A percentile compares a stretch with the other conserved stretches of the same genome.
Evolutionary conservation across 192 early-diverging fungal genomes (phyloP).

Genomic region (Funneliformis geosporum): DNA sequence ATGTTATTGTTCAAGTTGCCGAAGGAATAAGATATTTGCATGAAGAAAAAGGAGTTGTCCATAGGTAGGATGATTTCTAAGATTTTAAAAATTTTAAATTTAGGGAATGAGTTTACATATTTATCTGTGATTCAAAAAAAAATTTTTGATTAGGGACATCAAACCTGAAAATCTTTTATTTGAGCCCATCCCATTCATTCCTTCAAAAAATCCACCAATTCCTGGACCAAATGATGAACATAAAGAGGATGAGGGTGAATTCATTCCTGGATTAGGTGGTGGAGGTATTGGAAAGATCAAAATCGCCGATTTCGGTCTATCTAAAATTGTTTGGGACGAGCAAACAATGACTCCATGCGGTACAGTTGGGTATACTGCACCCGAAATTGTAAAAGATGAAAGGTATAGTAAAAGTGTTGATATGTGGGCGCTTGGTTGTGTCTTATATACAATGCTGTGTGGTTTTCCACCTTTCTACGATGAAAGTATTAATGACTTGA

Average conservation of each 20-base stretch:
- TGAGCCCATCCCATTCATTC: constrained; percentile 65
- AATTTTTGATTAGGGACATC: constrained; percentile 73
- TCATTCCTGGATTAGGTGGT: constrained; percentile 72
- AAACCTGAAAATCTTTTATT: constrained; percentile 92
- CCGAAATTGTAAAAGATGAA: constrained; percentile 85
- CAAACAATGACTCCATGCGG: constrained; percentile 89
- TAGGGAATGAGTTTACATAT: no score
- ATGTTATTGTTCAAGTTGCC: constrained; percentile 87
- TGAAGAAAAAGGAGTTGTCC: constrained; percentile 76
- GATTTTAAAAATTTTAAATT: background rate
- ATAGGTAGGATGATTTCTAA: constrained; percentile 49
- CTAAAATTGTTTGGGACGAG: constrained; percentile 83
- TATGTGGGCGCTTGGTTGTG: constrained; percentile 88
- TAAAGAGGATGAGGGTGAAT: constrained; percentile 74
- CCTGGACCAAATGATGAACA: constrained; percentile 59
- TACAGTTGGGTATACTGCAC: constrained; percentile 91
- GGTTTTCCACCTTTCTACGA: constrained; percentile 85
- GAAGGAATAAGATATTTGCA: constrained; percentile 83
- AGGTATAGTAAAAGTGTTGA: constrained; percentile 80
- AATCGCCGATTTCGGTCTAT: constrained; percentile 89
- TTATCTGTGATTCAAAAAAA: no score
- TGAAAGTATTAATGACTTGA: constrained; percentile 72
- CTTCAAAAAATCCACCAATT: constrained; percentile 41
- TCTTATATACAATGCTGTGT: constrained; percentile 79
- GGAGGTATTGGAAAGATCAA: constrained; percentile 83